These are phyloP conservation scores for Coemansia sp. DNA, from an alignment of 192 early-diverging fungal genomes.

Conservation along the genomic window DNA sequence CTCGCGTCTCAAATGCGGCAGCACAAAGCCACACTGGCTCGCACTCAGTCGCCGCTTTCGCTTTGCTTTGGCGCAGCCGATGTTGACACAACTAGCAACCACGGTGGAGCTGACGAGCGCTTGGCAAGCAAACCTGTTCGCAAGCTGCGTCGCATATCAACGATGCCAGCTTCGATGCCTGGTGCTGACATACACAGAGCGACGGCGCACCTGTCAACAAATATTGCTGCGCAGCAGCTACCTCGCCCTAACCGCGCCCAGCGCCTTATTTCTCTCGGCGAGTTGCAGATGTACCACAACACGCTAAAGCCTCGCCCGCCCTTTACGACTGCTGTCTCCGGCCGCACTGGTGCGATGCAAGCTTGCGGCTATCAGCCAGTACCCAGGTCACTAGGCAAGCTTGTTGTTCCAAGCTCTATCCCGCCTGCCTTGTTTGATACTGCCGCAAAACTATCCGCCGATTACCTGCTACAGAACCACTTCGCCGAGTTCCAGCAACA, in stretches of 20 bases:
- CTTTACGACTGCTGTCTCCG: background rate
- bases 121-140: slow-evolving; percentile 7
- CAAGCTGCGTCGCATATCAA: slow-evolving; percentile 31
- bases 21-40: background rate
- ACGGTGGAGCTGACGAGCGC: background rate
- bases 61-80: slow-evolving; percentile 8
- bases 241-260: background rate
- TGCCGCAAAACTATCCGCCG: slow-evolving; percentile 27
- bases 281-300: slow-evolving; percentile 26
- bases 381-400: slow-evolving; percentile 11
- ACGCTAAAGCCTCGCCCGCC: slow-evolving; percentile 32
- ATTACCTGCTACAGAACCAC: slow-evolving; percentile 17
- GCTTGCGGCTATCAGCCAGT: slow-evolving; percentile 28
- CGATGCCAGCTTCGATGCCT: slow-evolving; percentile 29
- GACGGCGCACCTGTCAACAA: background rate
- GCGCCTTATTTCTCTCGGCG: slow-evolving; percentile 19
- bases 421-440: slow-evolving; percentile 50
- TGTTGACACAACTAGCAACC: background rate
- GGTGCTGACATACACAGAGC: background rate
- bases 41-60: slow-evolving; percentile 10
- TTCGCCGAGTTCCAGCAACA: slow-evolving; percentile 32
- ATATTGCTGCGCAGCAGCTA: too few relatives aligned
- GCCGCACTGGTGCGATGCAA: background rate
- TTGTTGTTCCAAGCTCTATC: slow-evolving; percentile 19
- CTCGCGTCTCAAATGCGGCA: slow-evolving; percentile 18